phyloP scores from a whole-genome alignment of 331 rosid species.

The Phaseolus coccineus region DNA sequence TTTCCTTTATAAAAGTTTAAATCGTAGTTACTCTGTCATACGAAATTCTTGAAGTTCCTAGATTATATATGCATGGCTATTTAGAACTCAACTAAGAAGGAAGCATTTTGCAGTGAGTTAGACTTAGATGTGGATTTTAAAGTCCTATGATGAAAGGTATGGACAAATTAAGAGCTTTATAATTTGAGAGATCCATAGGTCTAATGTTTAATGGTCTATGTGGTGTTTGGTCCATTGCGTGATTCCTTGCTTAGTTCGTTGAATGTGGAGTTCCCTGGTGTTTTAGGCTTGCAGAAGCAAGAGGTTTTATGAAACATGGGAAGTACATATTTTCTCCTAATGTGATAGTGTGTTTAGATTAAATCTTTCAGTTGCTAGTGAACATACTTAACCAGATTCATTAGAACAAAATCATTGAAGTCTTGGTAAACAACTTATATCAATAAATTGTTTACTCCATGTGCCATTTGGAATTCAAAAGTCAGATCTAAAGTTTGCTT shows the following conservation, averaged over 20 bases:
- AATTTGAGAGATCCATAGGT: neutral
- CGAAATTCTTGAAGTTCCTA: constrained; percentile 35
- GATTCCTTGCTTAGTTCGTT: neutral
- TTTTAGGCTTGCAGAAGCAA: neutral
- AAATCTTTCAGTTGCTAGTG: constrained; percentile 2
- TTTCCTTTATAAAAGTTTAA: constrained; percentile 34
- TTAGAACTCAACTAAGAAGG: constrained; percentile 36
- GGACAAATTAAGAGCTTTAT: neutral
- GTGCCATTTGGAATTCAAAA: constrained; percentile 13
- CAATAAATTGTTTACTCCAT: neutral
- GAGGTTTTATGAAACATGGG: neutral
- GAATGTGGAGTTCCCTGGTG: constrained; percentile 1
- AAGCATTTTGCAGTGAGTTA: constrained; percentile 11
- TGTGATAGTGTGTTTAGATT: neutral
- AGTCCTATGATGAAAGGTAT: neutral
- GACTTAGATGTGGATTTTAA: no score
- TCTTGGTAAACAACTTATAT: constrained; percentile 8
- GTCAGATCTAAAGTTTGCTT: constrained; percentile 13
- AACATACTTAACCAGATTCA: constrained; percentile 30
- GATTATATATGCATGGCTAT: neutral
- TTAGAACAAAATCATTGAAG: neutral
- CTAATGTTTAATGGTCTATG: constrained; percentile 1
- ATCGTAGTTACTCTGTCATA: constrained; percentile 45
- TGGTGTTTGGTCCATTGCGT: neutral
- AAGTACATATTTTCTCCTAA: neutral